A percentile compares a stretch with the other conserved stretches of the same genome.
Evolutionary conservation across 345 rosid genomes (phyloP).

Genomic region (Acer campestre): DNA sequence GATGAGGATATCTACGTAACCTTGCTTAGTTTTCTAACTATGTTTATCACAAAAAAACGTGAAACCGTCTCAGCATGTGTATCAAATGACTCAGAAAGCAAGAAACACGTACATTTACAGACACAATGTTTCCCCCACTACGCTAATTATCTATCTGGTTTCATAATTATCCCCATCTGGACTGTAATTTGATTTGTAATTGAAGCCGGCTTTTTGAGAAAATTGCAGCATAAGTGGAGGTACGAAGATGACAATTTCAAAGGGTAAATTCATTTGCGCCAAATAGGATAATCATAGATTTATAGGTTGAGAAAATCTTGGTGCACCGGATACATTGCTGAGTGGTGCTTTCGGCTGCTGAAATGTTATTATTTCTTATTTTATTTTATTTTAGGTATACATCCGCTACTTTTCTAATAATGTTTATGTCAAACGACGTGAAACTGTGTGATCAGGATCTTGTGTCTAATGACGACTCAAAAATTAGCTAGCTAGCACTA

Average conservation of each 20-base stretch:
- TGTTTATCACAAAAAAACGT: conserved; percentile 9
- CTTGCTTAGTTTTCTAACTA: neutral
- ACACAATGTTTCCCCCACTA: neutral
- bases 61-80: conserved; percentile 10
- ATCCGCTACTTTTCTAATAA: too few relatives aligned
- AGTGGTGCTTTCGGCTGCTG: too few relatives aligned
- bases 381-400: too few relatives aligned
- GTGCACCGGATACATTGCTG: too few relatives aligned
- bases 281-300: too few relatives aligned
- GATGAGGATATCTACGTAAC: neutral
- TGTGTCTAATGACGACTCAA: too few relatives aligned
- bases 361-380: too few relatives aligned
- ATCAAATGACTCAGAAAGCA: neutral
- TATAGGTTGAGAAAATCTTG: too few relatives aligned
- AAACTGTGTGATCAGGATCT: too few relatives aligned
- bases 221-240: neutral
- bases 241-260: neutral
- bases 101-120: neutral
- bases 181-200: neutral
- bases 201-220: neutral
- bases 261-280: neutral
- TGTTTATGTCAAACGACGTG: too few relatives aligned
- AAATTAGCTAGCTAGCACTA: too few relatives aligned
- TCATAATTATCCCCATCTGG: neutral
- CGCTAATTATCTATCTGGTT: neutral